Evolutionary conservation across 257 asterid species (phyloP), one percentile per base, ranked within the genome.

Genomic region (Oldenlandia corymbosa): DNA sequence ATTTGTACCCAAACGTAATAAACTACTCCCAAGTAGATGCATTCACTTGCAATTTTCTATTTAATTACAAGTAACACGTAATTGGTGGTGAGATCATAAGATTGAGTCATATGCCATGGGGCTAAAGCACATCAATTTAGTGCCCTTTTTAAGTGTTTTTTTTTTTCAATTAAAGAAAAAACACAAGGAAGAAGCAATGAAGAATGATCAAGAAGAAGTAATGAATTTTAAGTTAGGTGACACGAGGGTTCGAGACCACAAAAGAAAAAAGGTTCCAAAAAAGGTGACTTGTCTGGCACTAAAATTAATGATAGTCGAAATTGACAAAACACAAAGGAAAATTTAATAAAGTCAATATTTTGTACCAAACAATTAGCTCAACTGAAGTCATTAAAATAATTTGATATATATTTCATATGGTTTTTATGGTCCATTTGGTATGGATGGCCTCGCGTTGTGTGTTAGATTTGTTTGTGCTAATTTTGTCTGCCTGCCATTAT

Each of bases 211-310:
- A 41, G 14, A 20, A 66, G 7, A 34, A 43, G 50, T 45, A 9
- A 64, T 5, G n/a, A n/a, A n/a, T n/a, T n/a, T n/a, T n/a, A n/a
- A n/a, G 62, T 59, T 82, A 67, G 84, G 84, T 76, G 68, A 23
- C 42, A 62, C 54, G 77, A 69, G 82, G 60, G 30, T 71, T 76
- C 71, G 37, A 71, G 75, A 59, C 34, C 43, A 49, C 37, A 28
- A 67, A 63, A 61, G 43, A 49, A 30, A 28, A 67, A 63, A 61
- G 43, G 62, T 34, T 28, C 20, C 9, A 43, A 60, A 45, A 26
- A 31, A 56, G 50, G 58, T 21, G 43, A 51, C 67, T 68, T 71
- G 46, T 66, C 36, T 60, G 54, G 70, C 77, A 75, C 77, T 67
- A 64, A 20, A 65, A 55, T 37, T 49, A n/a, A 5, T 66, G 50